Evolutionary conservation across 176 grass and related monocot genomes (phyloP).

Genomic region (Chloris gayana): DNA sequence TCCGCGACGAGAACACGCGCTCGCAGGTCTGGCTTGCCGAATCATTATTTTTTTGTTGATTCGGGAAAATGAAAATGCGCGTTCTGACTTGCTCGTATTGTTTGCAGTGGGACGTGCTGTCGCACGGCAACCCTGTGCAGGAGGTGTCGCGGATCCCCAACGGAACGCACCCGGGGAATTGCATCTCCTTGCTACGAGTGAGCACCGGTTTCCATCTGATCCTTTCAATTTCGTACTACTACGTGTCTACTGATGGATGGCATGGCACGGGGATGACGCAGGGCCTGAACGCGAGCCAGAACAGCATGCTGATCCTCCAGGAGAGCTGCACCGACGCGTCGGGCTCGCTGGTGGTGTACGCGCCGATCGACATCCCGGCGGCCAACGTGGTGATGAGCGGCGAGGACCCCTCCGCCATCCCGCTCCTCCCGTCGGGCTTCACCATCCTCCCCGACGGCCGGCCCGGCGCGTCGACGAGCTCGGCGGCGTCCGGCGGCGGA

Average conservation of each 20-base stretch:
- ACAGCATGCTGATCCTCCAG: constrained; percentile 72
- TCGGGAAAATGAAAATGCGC: background rate
- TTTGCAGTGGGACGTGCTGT: constrained; percentile 87
- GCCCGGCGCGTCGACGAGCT: background rate
- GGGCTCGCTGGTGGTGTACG: constrained; percentile 61
- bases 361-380: constrained; percentile 64
- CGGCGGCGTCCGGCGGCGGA: constrained; percentile 8
- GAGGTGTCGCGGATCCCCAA: constrained; percentile 67
- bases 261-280: no score
- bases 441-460: constrained; percentile 67
- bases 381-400: constrained; percentile 78
- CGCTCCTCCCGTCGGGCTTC: constrained; percentile 78
- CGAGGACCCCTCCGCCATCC: constrained; percentile 60
- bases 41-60: background rate
- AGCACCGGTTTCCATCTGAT: background rate
- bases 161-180: constrained; percentile 75
- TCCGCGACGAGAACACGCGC: constrained; percentile 72
- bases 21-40: constrained; percentile 46
- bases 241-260: no score
- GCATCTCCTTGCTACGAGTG: constrained; percentile 88
- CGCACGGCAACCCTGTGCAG: constrained; percentile 76
- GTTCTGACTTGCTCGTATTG: background rate
- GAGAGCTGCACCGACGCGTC: constrained; percentile 74
- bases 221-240: no score
- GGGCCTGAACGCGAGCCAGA: constrained; percentile 67